Evolutionary conservation across 2,329 filamentous ascomycete genomes (phyloP).

Genomic region (Colletotrichum magnum): DNA sequence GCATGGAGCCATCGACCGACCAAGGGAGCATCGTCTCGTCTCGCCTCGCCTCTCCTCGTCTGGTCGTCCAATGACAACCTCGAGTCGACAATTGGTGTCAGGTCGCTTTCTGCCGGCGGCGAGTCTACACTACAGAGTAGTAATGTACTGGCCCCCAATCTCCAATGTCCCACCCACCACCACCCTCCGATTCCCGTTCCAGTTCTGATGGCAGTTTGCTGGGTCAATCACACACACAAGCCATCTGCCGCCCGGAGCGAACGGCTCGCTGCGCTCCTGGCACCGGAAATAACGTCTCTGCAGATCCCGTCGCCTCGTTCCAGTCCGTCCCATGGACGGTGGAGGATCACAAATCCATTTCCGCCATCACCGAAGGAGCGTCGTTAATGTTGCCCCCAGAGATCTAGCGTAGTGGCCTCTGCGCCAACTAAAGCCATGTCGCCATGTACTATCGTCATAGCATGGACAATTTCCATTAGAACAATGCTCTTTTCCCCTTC

Average conservation of each 20-base stretch:
- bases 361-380: slow-evolving; percentile 4
- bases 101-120: slow-evolving; percentile 3
- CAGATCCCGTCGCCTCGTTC: slow-evolving; percentile 13
- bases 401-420: background rate
- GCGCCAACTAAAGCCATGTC: slow-evolving; percentile 9
- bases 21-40: slow-evolving; percentile 29
- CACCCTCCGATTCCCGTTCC: background rate
- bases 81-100: slow-evolving; percentile 6
- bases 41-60: slow-evolving; percentile 3
- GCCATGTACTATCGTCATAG: background rate
- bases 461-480: background rate
- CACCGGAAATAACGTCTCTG: slow-evolving; percentile 30
- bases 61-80: slow-evolving; percentile 10
- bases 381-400: too few species aligned
- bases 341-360: slow-evolving; percentile 9
- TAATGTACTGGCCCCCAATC: slow-evolving; percentile 14
- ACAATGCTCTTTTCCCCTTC: background rate
- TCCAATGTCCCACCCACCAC: background rate
- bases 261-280: slow-evolving; percentile 6
- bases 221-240: background rate
- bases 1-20: slow-evolving; percentile 5
- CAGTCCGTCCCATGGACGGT: background rate
- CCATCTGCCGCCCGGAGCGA: slow-evolving; percentile 28
- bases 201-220: background rate
- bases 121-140: background rate